These are phyloP conservation scores for Magnusiomyces suaveolens DNA, from an alignment of 1,139 yeast species.

Conservation along the genomic window DNA sequence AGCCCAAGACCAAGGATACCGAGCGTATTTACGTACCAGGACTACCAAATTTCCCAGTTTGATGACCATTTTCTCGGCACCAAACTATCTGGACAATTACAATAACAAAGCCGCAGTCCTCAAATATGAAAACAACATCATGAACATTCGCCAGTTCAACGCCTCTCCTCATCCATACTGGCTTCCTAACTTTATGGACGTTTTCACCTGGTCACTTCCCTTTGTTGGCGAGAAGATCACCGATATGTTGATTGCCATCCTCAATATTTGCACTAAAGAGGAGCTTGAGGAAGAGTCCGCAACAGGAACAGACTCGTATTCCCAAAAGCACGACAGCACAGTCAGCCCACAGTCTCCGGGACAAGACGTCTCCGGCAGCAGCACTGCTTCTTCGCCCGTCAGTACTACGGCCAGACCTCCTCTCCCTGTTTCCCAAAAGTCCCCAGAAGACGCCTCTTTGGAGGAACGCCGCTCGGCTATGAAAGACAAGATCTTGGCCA, in stretches of 20 bases:
- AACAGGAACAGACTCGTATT: slow-evolving; percentile 1
- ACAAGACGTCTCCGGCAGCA: slow-evolving; percentile 18
- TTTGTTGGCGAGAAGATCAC: slow-evolving; percentile 95
- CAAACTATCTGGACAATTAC: slow-evolving; percentile 87
- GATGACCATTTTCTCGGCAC: slow-evolving; percentile 90
- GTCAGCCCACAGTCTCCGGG: background rate
- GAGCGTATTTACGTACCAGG: slow-evolving; percentile 83
- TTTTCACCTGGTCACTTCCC: slow-evolving; percentile 94
- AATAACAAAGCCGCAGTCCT: slow-evolving; percentile 94
- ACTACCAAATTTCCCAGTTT: slow-evolving; percentile 89
- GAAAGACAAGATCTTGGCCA: slow-evolving; percentile 85
- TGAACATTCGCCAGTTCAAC: slow-evolving; percentile 93
- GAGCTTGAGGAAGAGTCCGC: slow-evolving; percentile 71
- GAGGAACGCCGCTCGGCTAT: slow-evolving; percentile 50
- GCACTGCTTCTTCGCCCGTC: background rate
- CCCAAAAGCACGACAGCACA: background rate
- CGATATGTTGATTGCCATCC: slow-evolving; percentile 82
- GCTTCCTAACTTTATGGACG: slow-evolving; percentile 96
- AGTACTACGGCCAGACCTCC: background rate
- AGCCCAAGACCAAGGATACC: slow-evolving; percentile 94
- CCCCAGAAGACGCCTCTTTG: slow-evolving; percentile 7
- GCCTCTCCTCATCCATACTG: slow-evolving; percentile 93
- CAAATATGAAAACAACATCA: slow-evolving; percentile 78
- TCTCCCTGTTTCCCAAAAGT: too few relatives aligned
- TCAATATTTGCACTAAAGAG: slow-evolving; percentile 91